Evolutionary conservation across 1,139 yeast genomes (phyloP), one percentile per base, ranked within the genome.

Genomic region (Suzukiozyma palmioleophila): DNA sequence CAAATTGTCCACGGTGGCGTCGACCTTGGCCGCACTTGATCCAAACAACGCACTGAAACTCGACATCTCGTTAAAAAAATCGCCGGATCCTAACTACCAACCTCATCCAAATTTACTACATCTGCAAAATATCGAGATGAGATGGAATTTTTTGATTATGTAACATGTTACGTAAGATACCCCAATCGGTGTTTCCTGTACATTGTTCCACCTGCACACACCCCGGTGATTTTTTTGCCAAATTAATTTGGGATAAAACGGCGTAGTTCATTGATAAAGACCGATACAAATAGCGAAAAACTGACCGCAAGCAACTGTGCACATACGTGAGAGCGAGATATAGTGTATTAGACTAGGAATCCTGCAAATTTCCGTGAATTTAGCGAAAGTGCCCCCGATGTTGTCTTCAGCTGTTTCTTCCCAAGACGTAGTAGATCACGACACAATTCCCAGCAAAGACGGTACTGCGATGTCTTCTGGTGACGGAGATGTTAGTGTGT

Each of bases 1-100:
- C 40, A 77, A 60, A 26, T 56, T 53, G 38, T 59, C 67, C 35
- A 77, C 62, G n/a, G 63, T 54, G 39, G 66, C 57, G 56, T 73
- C 75, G n/a, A 57, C 59, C 36, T 56, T 49, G 37, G 50, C 41
- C 32, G 57, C 57, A 33, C 46, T 45, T 34, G 43, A 48, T 33
- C 66, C 67, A 50, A 69, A 69, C 39, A 69, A 59, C 10, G 57
- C 45, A 39, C 59, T 55, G 51, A 69, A 69, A 34, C 62, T 52
- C 11, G 69, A 64, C 71, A 63, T 66, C 7, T 18, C 22, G 7
- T 7, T 18, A 4, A 18, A 18, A n/a, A 18, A 18, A 18, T 18
- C 22, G 22, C 4, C 22, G n/a, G n/a, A n/a, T n/a, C n/a, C n/a
- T n/a, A n/a, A n/a, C n/a, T n/a, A n/a, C n/a, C n/a, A n/a, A n/a